These are phyloP conservation scores for Agrocybe chaxingu DNA, from an alignment of 768 basidiomycete genomes.

Conservation along the genomic window DNA sequence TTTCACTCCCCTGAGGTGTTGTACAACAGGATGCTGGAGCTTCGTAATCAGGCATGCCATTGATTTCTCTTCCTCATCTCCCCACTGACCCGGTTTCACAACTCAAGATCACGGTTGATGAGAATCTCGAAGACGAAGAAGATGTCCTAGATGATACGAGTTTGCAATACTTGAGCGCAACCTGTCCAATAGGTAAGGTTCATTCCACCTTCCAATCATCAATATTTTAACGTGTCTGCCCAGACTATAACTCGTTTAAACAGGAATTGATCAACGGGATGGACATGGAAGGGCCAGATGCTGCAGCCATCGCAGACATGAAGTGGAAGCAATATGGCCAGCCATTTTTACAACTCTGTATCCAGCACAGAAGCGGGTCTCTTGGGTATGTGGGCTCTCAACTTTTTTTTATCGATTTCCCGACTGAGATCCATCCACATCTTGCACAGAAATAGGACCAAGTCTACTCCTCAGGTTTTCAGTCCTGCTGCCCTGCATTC, in stretches of 20 bases:
- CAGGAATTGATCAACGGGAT: slow-evolving; percentile 36
- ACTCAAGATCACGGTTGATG: slow-evolving; percentile 24
- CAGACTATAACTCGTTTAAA: slow-evolving; percentile 36
- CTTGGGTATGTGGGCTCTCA: slow-evolving; percentile 1
- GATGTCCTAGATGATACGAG: slow-evolving; percentile 33
- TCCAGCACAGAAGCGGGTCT: slow-evolving; percentile 21
- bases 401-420: no score
- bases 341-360: slow-evolving; percentile 36
- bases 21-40: slow-evolving; percentile 22
- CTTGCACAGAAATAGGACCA: background rate
- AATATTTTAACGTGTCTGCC: background rate
- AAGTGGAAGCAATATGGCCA: slow-evolving; percentile 31
- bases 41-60: slow-evolving; percentile 22
- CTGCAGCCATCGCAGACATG: slow-evolving; percentile 33
- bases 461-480: slow-evolving; percentile 10
- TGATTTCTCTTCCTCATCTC: slow-evolving; percentile 2
- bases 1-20: slow-evolving; percentile 17
- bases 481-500: slow-evolving; percentile 24
- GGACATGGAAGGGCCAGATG: slow-evolving; percentile 27
- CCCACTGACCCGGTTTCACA: background rate
- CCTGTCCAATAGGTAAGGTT: slow-evolving; percentile 37
- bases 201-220: background rate
- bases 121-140: slow-evolving; percentile 21
- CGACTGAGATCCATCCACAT: no score
- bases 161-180: slow-evolving; percentile 33